Base-by-base conservation (phyloP, 768 basidiomycete species). In the Collybia sp. region DNA sequence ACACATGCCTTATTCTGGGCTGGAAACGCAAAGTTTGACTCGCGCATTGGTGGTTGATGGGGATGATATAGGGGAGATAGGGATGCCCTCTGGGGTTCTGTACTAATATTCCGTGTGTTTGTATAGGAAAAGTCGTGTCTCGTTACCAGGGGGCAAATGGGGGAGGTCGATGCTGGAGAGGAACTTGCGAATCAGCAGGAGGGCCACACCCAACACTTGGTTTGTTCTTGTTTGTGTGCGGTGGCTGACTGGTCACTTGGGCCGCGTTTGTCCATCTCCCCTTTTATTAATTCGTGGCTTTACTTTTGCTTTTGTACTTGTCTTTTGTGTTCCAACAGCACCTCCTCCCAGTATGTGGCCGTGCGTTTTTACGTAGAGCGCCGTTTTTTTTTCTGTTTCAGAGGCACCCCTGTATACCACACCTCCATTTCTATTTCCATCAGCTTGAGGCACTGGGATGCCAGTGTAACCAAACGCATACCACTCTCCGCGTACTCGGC, bases 1-100 rank as follows among this genome's bases (percentile, higher is more conserved):
- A 97, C 89, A 58, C 86, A 91, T 5, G 94, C 94, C 70, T 93
- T 83, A 70, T 94, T 94, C 75, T 94, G 93, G 39, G 83, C 82
- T 13, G 93, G 91, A 72, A 94, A 95, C 15, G 85, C 85, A 69
- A 93, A 94, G 76, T 94, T 96, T 57, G 88, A 87, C 64, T 96
- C 93, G 53, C 94, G 82, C 94, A 96, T 96, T 47, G 34, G 35
- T 18, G 35, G 35, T 37, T 37, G 35, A 37, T 37, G 17, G 17
- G 3, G n/a, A 3, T 10, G n/a, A 37, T 13, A 37, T 18, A 18
- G 10, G 6, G 35, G 35, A 13, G 6, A 37, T n/a, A 18, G 17
- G 35, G 35, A n/a, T 18, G 10, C n/a, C 13, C 13, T 13, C 13
- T 6, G 17, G 35, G 35, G 6, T 37, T 37, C 35, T 37, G 17